Evolutionary conservation across 441 rosid genomes (phyloP), one percentile per base, ranked within the genome.

Genomic region (Pelargonium myrrhifolium): DNA sequence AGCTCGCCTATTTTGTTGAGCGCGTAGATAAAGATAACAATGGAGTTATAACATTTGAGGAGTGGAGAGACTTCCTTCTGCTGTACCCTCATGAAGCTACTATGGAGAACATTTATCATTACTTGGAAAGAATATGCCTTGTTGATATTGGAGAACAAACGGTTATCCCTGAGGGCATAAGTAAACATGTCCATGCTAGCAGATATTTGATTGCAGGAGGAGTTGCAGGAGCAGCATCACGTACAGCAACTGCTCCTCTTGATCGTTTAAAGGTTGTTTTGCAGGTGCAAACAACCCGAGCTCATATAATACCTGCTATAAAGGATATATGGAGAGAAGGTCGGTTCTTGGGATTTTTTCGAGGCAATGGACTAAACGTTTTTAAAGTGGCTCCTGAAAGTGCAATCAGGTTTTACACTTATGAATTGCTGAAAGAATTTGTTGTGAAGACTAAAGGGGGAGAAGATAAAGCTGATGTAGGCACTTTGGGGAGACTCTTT

Each of bases 371-470:
- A 24, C 77, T 94, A 74, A 94, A 94, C 49, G 94, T 92, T 64
- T 77, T 94, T 75, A 94, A 94, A 81, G 98, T 94, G 45, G 87
- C 98, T 68, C 99, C 99, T 21, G 99, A 94, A 83, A 94, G 96
- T 69, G 99, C 99, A 31, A 82, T 94, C 39, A 94, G 85, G 67
- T 86, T 86, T 77, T 81, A 86, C 69, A 72, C 82, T 6, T 86
- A 84, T n/a, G 90, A 86, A 72, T 76, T 79, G 75, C 77, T 84
- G 65, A 86, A 86, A 65, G 72, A 40, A 1, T 59, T 80, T 7
- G 78, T 86, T 24, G 82, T 71, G 26, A 77, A 75, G 39, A 75
- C 72, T 62, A 72, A 71, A 47, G 53, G 53, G 62, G 85, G 85
- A 14, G 62, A 77, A 14, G 75, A 63, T 37, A 76, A 76, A 72